phyloP scores from a whole-genome alignment of 257 asterid species.

The Nicotiana tomentosiformis region DNA sequence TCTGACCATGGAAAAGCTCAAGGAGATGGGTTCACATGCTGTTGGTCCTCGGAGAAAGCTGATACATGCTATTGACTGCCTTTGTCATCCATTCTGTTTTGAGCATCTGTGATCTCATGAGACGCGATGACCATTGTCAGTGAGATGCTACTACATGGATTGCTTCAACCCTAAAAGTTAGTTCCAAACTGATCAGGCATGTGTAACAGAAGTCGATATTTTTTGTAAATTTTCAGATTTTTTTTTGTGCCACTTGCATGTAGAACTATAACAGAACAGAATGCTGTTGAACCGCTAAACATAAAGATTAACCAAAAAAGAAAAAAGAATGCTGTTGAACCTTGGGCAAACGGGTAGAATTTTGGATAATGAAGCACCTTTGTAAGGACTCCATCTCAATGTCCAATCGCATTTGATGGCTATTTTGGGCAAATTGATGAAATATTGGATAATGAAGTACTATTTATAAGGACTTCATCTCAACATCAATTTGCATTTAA shows the following conservation, averaged over 20 bases:
- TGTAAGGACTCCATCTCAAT: background rate
- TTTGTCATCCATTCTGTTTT: slow-evolving; percentile 82
- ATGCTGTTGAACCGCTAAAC: background rate
- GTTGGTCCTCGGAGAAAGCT: slow-evolving; percentile 93
- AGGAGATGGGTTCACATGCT: slow-evolving; percentile 79
- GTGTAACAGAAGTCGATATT: background rate
- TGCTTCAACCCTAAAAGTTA: background rate
- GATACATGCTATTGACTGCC: slow-evolving; percentile 87
- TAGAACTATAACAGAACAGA: background rate
- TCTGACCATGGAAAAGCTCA: slow-evolving; percentile 76
- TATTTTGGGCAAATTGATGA: background rate
- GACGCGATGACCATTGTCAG: background rate
- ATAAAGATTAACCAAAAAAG: no score
- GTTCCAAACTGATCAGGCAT: background rate
- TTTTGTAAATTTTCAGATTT: background rate
- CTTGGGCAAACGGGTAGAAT: background rate
- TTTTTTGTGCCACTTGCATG: background rate
- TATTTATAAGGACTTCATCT: background rate
- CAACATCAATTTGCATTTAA: background rate
- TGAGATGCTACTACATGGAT: background rate
- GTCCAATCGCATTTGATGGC: background rate
- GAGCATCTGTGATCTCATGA: slow-evolving; percentile 24
- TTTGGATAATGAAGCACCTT: background rate
- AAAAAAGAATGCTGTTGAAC: background rate
- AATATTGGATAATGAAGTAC: background rate